Evolutionary conservation across 2,329 filamentous ascomycete genomes (phyloP), one percentile per base, ranked within the genome.

Genomic region (Uncinocarpus reesii): DNA sequence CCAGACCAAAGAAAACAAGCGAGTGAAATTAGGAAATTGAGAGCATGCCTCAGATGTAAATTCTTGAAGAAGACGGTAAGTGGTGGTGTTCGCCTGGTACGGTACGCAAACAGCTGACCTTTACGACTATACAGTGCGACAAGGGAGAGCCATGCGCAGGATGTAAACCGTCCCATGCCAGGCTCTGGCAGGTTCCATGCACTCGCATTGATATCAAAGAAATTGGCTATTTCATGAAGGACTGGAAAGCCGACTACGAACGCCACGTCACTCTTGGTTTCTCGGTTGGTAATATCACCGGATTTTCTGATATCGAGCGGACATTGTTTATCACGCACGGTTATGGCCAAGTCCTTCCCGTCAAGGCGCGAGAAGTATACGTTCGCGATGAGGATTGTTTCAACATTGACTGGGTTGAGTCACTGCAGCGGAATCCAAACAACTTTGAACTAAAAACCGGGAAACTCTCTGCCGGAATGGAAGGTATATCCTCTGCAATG

Each of bases 141-240:
- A 95, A 93, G 73, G 90, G 90, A 55, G 89, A 95, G 71, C 90
- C 90, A 50, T 96, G 90, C 68, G 85, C 83, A 60, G 90, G 90
- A 41, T 96, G 90, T 72, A 86, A 95, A 71, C 90, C 90, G 43
- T 94, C 89, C 16, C 90, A 96, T 66, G 90, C 90, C 54, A 83
- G 90, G 55, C 76, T 96, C 45, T 96, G 90, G 90, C 89, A 95
- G 70, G 90, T 96, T 37, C 90, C 90, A 52, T 96, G 90, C 75
- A 96, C 90, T 34, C 85, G 90, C 53, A 95, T 95, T 62, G 90
- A 95, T 67, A 96, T 96, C 75, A 95, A 95, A 77, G 90, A 96
- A 61, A 94, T 96, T 60, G 86, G 81, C 36, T 95, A 93, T 69
- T 96, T 96, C 74, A 92, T 95, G 86, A 95, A 95, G 75, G 90